phyloP scores from a whole-genome alignment of 345 rosid species.

The Laguncularia racemosa region DNA sequence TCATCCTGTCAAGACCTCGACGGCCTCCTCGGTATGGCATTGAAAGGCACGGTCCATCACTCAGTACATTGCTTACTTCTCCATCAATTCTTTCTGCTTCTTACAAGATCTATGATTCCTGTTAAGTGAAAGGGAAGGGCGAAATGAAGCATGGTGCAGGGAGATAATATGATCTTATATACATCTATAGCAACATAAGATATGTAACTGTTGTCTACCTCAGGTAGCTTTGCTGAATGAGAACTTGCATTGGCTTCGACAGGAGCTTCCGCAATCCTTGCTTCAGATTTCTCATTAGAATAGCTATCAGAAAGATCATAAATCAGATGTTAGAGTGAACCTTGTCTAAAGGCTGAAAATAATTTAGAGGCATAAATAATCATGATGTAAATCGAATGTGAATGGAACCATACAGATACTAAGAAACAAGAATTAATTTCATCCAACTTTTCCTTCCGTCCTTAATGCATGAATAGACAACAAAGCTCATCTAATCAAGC shows the following conservation, averaged over 20 bases:
- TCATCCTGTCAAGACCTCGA: no score
- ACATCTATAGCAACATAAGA: no score
- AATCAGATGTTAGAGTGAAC: slow-evolving; percentile 2
- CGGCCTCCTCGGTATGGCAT: no score
- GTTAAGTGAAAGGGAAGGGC: background rate
- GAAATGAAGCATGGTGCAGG: no score
- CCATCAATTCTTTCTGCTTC: slow-evolving; percentile 3
- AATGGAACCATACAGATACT: no score
- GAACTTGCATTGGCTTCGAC: slow-evolving; percentile 32
- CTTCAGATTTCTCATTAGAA: slow-evolving; percentile 94
- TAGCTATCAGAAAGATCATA: slow-evolving; percentile 27
- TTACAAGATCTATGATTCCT: background rate
- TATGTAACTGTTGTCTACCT: slow-evolving; percentile 30
- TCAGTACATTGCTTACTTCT: background rate
- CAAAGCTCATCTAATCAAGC: background rate
- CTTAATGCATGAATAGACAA: no score
- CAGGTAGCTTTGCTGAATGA: slow-evolving; percentile 19
- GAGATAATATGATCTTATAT: no score
- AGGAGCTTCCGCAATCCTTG: slow-evolving; percentile 47
- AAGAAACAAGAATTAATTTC: no score
- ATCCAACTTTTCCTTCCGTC: no score
- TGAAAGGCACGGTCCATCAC: no score
- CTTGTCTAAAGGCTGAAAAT: background rate
- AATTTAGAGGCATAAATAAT: no score
- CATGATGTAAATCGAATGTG: no score